A percentile compares a stretch with the other conserved stretches of the same genome.
Evolutionary conservation across 2,329 filamentous ascomycete genomes (phyloP).

Genomic region (Fusarium pseudocircinatum): DNA sequence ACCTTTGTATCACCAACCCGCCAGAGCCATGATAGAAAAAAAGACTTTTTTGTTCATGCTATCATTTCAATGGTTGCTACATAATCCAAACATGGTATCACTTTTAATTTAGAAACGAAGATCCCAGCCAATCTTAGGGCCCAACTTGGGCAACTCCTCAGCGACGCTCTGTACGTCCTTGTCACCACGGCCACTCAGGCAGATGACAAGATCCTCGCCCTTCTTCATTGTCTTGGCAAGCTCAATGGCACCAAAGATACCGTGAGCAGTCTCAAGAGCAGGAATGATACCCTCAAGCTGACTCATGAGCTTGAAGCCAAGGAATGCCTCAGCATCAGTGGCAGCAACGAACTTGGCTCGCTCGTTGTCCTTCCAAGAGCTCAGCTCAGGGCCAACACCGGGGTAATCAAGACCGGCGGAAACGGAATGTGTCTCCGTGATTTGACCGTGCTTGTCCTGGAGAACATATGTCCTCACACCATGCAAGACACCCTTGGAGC

Average conservation of each 20-base stretch:
- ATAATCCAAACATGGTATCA: conserved; percentile 31
- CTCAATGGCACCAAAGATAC: conserved; percentile 87
- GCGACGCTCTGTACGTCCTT: conserved; percentile 99
- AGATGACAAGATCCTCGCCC: conserved; percentile 91
- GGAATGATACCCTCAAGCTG: conserved; percentile 97
- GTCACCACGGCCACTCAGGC: conserved; percentile 90
- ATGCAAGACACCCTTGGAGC: conserved; percentile 91
- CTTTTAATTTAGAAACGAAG: conserved; percentile 59
- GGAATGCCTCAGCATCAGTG: conserved; percentile 89
- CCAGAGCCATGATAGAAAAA: conserved; percentile 26
- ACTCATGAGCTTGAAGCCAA: conserved; percentile 84
- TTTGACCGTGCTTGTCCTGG: conserved; percentile 92
- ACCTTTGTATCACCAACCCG: conserved; percentile 37
- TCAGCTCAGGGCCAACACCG: conserved; percentile 92
- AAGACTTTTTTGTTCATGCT: conserved; percentile 26
- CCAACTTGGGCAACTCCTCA: conserved; percentile 88
- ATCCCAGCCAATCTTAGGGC: conserved; percentile 85
- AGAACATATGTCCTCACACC: conserved; percentile 96
- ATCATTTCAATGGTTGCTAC: conserved; percentile 21
- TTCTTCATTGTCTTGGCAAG: conserved; percentile 92
- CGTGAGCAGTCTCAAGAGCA: conserved; percentile 92
- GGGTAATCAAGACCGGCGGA: conserved; percentile 98
- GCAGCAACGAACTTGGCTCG: conserved; percentile 90
- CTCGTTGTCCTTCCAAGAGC: conserved; percentile 89
- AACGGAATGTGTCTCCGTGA: conserved; percentile 93